phyloP scores from a whole-genome alignment of 192 early-diverging fungal genomes.

The Coemansia sp. region DNA sequence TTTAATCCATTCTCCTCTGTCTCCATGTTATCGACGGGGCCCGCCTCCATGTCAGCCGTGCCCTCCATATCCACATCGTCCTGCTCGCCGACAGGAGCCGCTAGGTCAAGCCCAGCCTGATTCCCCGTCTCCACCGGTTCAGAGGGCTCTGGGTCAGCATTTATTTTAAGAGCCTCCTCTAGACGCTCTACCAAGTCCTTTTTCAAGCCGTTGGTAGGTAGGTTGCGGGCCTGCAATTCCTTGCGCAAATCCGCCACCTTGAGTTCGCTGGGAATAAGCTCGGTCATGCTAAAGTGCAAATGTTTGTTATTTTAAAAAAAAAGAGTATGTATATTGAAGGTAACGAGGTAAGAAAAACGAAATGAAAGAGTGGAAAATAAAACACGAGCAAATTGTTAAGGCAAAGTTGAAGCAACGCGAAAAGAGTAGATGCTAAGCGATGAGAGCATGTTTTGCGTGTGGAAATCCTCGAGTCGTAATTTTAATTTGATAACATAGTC shows the following conservation, averaged over 20 bases:
- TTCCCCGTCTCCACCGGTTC: slow-evolving; percentile 10
- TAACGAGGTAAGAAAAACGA: not conserved
- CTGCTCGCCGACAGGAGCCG: slow-evolving; percentile 17
- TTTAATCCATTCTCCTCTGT: not conserved
- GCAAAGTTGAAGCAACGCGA: not conserved
- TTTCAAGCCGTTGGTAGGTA: slow-evolving; percentile 61
- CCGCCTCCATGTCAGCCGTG: not conserved
- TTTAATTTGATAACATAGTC: too few relatives aligned
- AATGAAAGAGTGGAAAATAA: not conserved
- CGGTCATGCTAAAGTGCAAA: slow-evolving; percentile 13
- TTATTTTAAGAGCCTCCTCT: slow-evolving; percentile 46
- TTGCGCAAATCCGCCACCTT: slow-evolving; percentile 62
- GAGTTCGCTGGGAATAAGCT: slow-evolving; percentile 46
- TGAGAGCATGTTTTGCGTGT: too few relatives aligned
- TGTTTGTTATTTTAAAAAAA: not conserved
- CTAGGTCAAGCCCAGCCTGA: slow-evolving; percentile 25
- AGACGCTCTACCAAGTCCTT: slow-evolving; percentile 62
- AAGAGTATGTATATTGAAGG: not conserved
- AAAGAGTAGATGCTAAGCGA: not conserved
- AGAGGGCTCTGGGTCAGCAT: not conserved
- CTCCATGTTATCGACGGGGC: not conserved
- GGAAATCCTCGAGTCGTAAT: too few relatives aligned
- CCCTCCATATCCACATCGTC: not conserved
- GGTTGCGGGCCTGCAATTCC: slow-evolving; percentile 52
- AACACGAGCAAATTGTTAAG: not conserved